Percentiles rank a stretch among this genome's conserved stretches.
Conservation (phyloP, 441 rosid species). For the Gossypium gossypioides region DNA sequence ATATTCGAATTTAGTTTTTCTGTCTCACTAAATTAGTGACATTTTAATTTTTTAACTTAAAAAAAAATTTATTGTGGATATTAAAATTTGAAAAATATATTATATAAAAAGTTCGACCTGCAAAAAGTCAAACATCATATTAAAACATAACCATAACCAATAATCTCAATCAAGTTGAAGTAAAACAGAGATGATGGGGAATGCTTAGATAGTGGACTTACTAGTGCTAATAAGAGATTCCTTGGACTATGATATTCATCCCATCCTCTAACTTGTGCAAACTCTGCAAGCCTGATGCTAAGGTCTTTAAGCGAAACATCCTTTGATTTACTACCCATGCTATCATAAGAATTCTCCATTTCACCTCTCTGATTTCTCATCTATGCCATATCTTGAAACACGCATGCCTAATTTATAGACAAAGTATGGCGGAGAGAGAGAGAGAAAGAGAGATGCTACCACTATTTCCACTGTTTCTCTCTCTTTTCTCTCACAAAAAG, state of each 20-base stretch:
- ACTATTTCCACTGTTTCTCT: not conserved
- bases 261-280: slow-evolving; percentile 46
- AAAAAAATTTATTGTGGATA: no score
- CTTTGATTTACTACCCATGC: slow-evolving; percentile 12
- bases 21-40: no score
- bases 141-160: no score
- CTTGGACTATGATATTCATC: slow-evolving; percentile 46
- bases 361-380: not conserved
- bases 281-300: slow-evolving; percentile 36
- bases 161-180: no score
- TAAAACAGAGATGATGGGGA: no score
- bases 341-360: slow-evolving; percentile 25
- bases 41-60: no score
- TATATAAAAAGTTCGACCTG: no score
- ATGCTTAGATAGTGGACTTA: slow-evolving; percentile 9
- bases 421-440: not conserved
- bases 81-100: no score
- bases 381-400: slow-evolving; percentile 3
- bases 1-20: no score
- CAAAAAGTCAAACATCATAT: no score
- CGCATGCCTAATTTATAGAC: slow-evolving; percentile 27
- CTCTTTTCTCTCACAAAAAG: not conserved
- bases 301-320: slow-evolving; percentile 45
- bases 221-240: slow-evolving; percentile 44
- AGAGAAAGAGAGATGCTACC: not conserved